Conservation (phyloP, 768 basidiomycete species). For the Collybia sp. region DNA sequence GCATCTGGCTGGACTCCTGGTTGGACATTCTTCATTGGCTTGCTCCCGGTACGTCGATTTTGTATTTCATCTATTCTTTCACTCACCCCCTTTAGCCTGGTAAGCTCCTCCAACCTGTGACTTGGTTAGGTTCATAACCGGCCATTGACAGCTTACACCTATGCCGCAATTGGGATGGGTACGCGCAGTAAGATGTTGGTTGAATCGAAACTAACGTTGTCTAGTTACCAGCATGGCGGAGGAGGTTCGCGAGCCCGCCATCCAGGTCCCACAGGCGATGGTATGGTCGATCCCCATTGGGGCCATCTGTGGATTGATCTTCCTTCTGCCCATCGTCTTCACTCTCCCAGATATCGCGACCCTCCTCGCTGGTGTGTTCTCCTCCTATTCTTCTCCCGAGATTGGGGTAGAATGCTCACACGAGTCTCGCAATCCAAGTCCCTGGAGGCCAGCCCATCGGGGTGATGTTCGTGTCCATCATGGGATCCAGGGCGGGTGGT, state of each 20-base stretch:
- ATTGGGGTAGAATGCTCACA: background rate
- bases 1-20: constrained; percentile 64
- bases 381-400: background rate
- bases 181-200: constrained; percentile 5
- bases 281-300: constrained; percentile 50
- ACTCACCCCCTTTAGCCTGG: constrained; percentile 20
- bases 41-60: constrained; percentile 41
- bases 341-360: constrained; percentile 55
- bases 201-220: background rate
- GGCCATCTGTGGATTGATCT: constrained; percentile 44
- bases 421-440: constrained; percentile 25
- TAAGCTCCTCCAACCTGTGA: constrained; percentile 8
- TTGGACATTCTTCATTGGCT: constrained; percentile 66
- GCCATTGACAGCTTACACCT: constrained; percentile 39
- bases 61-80: constrained; percentile 1
- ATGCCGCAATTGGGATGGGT: constrained; percentile 63
- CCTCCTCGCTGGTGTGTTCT: constrained; percentile 41
- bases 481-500: constrained; percentile 57
- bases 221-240: constrained; percentile 64
- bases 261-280: constrained; percentile 52
- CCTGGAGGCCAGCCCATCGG: constrained; percentile 61
- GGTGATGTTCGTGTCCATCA: constrained; percentile 55
- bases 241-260: constrained; percentile 55
- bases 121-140: background rate
- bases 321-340: constrained; percentile 59